These are phyloP conservation scores for Citropsis articulata DNA, from an alignment of 345 rosid genomes.

Conservation along the genomic window DNA sequence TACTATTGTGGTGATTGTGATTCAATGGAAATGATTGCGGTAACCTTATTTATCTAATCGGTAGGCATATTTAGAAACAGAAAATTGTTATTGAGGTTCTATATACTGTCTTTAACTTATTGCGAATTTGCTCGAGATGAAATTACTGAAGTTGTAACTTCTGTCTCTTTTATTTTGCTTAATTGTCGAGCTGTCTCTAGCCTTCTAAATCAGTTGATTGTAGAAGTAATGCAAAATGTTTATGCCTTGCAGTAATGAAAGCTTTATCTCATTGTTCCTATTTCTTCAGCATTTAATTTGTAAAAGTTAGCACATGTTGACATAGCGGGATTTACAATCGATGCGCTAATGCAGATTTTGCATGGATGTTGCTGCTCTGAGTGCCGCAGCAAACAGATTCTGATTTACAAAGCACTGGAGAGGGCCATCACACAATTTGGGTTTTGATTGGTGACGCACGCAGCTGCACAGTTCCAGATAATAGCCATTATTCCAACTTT, in stretches of 20 bases:
- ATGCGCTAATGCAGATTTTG: constrained; percentile 20
- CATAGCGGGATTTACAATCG: not conserved
- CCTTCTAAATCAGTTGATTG: not conserved
- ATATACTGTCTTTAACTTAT: no score
- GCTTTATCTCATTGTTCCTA: no score
- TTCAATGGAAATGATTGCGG: not conserved
- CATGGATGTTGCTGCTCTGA: constrained; percentile 26
- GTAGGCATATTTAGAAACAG: no score
- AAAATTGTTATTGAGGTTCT: no score
- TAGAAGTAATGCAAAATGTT: no score
- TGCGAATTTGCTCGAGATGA: no score
- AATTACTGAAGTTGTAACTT: no score
- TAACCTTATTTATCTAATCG: not conserved
- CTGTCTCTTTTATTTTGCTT: no score
- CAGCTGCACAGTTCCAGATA: not conserved
- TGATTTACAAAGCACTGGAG: constrained; percentile 13
- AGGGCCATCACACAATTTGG: not conserved
- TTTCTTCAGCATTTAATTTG: not conserved
- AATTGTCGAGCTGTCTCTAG: not conserved
- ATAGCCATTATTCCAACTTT: not conserved
- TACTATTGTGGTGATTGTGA: not conserved
- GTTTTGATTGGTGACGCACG: not conserved
- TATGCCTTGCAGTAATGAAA: no score
- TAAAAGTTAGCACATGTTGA: not conserved
- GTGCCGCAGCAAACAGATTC: constrained; percentile 24